Conservation (phyloP, 768 basidiomycete species). For the Lactifluus volemus region DNA sequence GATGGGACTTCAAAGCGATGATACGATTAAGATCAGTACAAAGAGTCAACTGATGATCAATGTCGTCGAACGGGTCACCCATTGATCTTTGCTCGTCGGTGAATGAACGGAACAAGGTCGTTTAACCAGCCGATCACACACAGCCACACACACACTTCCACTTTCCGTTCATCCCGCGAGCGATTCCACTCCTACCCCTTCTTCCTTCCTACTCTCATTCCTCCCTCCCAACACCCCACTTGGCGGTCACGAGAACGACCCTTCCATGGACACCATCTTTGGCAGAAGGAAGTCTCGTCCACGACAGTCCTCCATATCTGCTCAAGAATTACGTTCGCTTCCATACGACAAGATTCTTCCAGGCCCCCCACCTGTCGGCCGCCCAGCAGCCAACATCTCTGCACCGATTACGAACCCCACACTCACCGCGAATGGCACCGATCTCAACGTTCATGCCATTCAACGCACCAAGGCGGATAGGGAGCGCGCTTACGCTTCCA, state of each 20-base stretch:
- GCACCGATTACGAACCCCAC: conserved; percentile 81
- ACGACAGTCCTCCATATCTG: conserved; percentile 54
- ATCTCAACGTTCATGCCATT: conserved; percentile 54
- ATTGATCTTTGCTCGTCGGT: not conserved
- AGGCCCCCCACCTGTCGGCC: conserved; percentile 50
- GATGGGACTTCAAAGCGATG: not conserved
- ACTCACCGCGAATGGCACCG: conserved; percentile 61
- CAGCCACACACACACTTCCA: not conserved
- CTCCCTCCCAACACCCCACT: not conserved
- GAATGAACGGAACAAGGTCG: too few species aligned
- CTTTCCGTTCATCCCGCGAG: too few species aligned
- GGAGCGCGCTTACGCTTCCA: conserved; percentile 41
- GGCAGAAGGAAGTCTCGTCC: conserved; percentile 47
- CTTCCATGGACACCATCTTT: conserved; percentile 56
- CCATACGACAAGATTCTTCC: conserved; percentile 63
- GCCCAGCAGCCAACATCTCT: conserved; percentile 40
- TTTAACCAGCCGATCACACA: not conserved
- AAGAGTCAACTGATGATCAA: not conserved
- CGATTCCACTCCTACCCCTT: not conserved
- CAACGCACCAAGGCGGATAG: conserved; percentile 45
- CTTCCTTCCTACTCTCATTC: not conserved
- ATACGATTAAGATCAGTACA: not conserved
- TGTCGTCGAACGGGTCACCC: not conserved
- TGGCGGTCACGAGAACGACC: not conserved
- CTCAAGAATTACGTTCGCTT: conserved; percentile 54